Conservation (phyloP, 169 alveolate species). For the Babesia caballi region DNA sequence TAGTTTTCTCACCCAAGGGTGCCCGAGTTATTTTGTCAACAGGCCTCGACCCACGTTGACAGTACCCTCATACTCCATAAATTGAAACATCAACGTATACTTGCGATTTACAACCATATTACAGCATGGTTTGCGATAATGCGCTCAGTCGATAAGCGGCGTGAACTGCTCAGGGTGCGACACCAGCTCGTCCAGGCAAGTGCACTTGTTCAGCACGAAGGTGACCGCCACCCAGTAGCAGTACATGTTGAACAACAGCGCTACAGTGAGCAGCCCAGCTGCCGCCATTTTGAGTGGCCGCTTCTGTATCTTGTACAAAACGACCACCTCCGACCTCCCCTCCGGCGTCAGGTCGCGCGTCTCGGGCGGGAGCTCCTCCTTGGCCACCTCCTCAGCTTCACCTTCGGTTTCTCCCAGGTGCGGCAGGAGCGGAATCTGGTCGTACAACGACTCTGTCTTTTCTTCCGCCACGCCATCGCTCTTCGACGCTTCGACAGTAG, state of each 20-base stretch:
- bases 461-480: not conserved
- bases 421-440: slow-evolving; percentile 55
- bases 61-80: too few species aligned
- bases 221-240: slow-evolving; percentile 64
- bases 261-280: slow-evolving; percentile 43
- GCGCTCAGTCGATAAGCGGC: slow-evolving; percentile 53
- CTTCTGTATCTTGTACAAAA: slow-evolving; percentile 61
- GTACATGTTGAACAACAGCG: slow-evolving; percentile 49
- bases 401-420: slow-evolving; percentile 69
- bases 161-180: slow-evolving; percentile 64
- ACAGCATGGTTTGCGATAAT: not conserved
- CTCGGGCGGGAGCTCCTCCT: slow-evolving; percentile 68
- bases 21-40: not conserved
- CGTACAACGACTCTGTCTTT: slow-evolving; percentile 39
- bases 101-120: not conserved
- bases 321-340: slow-evolving; percentile 64
- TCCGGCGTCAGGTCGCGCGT: slow-evolving; percentile 56
- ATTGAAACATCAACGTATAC: too few species aligned
- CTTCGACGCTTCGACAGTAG: not conserved
- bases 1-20: too few species aligned
- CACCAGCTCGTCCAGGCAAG: slow-evolving; percentile 57
- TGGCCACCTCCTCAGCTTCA: slow-evolving; percentile 66
- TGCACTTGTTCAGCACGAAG: slow-evolving; percentile 62
- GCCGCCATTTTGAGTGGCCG: slow-evolving; percentile 61
- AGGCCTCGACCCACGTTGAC: not conserved